Evolutionary conservation across 306 rosid species (phyloP).

Genomic region (Luffa acutangula): DNA sequence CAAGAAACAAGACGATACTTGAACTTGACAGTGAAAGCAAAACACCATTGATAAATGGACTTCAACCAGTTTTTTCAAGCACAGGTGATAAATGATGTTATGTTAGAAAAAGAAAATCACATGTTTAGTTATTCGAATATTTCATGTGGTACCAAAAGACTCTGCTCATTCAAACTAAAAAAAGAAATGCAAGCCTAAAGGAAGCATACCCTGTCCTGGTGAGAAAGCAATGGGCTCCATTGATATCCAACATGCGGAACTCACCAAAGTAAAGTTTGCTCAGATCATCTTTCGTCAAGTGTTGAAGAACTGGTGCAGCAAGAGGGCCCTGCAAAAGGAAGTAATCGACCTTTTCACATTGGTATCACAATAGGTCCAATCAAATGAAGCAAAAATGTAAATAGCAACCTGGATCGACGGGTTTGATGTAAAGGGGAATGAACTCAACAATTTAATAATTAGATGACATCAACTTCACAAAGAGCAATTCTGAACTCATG

Average conservation of each 20-base stretch:
- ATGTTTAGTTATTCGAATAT: background rate
- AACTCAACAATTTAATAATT: background rate
- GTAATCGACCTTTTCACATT: background rate
- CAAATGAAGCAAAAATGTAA: background rate
- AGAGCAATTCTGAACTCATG: background rate
- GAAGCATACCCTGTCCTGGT: slow-evolving; percentile 83
- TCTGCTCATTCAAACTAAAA: background rate
- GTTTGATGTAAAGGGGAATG: background rate
- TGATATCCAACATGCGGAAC: slow-evolving; percentile 65
- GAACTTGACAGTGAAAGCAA: background rate
- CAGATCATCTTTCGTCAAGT: slow-evolving; percentile 72
- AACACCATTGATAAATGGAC: background rate
- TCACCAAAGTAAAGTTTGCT: slow-evolving; percentile 83
- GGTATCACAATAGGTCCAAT: background rate
- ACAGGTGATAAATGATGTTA: background rate
- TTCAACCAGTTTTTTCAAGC: background rate
- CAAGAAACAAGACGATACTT: background rate
- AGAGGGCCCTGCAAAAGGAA: slow-evolving; percentile 73
- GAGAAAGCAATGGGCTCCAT: slow-evolving; percentile 69
- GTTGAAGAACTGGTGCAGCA: slow-evolving; percentile 85
- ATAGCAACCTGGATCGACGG: background rate
- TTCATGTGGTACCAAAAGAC: background rate
- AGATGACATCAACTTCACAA: background rate
- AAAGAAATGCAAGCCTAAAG: background rate
- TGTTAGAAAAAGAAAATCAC: background rate